A percentile compares a stretch with the other conserved stretches of the same genome.
Evolutionary conservation across 371 early-diverging fungal species (phyloP).

Genomic region (Rhizoclosmatium hyalinum): DNA sequence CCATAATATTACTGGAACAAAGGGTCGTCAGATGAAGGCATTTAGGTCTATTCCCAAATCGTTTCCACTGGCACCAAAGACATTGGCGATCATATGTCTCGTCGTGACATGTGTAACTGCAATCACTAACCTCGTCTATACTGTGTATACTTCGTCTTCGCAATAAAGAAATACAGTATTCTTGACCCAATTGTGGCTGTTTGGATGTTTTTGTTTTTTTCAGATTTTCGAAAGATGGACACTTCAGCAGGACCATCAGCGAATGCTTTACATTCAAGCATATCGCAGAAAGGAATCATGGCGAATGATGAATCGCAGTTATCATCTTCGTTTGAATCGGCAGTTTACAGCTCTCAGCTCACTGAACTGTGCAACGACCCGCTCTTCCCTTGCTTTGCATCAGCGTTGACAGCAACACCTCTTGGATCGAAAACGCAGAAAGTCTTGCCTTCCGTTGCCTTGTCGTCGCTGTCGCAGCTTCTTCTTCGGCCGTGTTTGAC

Average conservation of each 20-base stretch:
- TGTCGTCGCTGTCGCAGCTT: conserved; percentile 18
- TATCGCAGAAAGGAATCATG: too few species aligned
- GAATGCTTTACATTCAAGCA: background rate
- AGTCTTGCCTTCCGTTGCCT: too few species aligned
- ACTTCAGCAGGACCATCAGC: background rate
- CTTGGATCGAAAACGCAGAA: too few species aligned
- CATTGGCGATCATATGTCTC: conserved; percentile 44
- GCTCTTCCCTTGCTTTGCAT: background rate
- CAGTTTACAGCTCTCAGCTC: background rate
- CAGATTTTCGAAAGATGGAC: background rate
- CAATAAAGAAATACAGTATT: background rate
- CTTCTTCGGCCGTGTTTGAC: conserved; percentile 46
- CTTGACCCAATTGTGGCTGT: background rate
- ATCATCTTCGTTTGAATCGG: background rate
- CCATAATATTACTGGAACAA: background rate
- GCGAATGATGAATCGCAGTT: background rate
- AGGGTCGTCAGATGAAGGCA: conserved; percentile 33
- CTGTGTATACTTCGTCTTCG: background rate
- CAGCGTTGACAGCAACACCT: background rate
- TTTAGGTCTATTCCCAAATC: conserved; percentile 52
- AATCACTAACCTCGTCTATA: conserved; percentile 35
- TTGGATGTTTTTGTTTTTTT: background rate
- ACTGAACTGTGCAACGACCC: background rate
- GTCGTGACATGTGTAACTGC: conserved; percentile 42
- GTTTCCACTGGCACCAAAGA: conserved; percentile 45